Evolutionary conservation across 768 basidiomycete species (phyloP), one percentile per base, ranked within the genome.

Genomic region (Trametes maxima): DNA sequence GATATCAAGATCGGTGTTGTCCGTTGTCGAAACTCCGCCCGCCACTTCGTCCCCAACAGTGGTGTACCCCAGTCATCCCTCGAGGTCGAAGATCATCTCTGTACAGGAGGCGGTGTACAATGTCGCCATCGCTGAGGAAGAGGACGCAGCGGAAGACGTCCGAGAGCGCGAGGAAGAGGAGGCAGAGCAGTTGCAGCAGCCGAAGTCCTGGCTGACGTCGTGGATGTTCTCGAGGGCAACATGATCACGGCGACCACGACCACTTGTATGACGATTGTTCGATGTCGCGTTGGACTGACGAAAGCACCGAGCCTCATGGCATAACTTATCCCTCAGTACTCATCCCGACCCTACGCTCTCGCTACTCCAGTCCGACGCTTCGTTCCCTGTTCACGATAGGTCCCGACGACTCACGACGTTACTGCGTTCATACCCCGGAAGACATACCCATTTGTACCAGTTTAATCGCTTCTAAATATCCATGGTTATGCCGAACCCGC

Each of bases 91-190:
- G 60, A 43, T 71, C 47, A 74, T 88, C n/a, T 80, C 85, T 16
- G 77, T 85, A 4, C 81, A 82, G 10, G 80, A 86, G 61, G 89
- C 88, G 11, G 86, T 90, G 43, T 77, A 82, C 52, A 80, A 82
- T 47, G 89, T 91, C 65, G 83, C 88, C 43, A 77, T 89, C 42
- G 87, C 84, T 40, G 89, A 92, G 70, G 89, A 90, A 72, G 78
- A 82, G 60, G 76, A 82, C 16, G 87, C 82, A 5, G 74, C 83
- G 25, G 77, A 78, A 35, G 78, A 83, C 64, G 76, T 83, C 46
- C 67, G 85, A 50, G 78, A 83, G 66, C 79, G 80, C 48, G 88
- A 89, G 71, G 74, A 83, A 65, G 77, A 75, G 11, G 81, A 85
- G 64, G 81, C 77, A 37, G 74, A 77, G 60, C 79, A 79, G 62